Evolutionary conservation across 306 rosid species (phyloP).

Genomic region (Sicyos edulis): DNA sequence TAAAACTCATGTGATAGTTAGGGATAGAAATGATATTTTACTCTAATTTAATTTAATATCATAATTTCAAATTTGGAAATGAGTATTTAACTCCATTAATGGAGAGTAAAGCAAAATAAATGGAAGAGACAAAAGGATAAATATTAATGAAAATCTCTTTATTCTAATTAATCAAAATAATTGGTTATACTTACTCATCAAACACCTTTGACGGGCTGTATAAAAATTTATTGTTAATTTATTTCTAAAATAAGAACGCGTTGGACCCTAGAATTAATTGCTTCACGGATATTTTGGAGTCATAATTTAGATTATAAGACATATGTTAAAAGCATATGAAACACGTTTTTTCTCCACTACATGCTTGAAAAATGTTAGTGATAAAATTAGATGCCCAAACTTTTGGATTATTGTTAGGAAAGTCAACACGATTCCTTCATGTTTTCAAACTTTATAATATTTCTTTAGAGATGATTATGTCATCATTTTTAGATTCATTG

Average conservation of each 20-base stretch:
- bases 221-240: neutral
- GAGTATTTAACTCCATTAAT: too few species aligned
- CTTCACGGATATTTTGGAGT: neutral
- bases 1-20: too few species aligned
- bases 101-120: too few species aligned
- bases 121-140: too few species aligned
- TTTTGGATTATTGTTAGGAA: neutral
- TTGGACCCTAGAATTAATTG: neutral
- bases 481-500: neutral
- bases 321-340: too few species aligned
- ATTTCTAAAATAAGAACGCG: neutral
- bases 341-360: neutral
- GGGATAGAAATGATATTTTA: too few species aligned
- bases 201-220: too few species aligned
- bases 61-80: too few species aligned
- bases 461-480: neutral
- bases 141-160: too few species aligned
- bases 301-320: neutral
- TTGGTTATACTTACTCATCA: too few species aligned
- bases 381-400: neutral
- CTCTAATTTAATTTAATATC: too few species aligned
- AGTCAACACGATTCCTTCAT: neutral
- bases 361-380: neutral
- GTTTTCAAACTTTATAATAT: neutral
- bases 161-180: too few species aligned